phyloP scores from a whole-genome alignment of 176 grass and related monocot genomes.

The Carex littledalei region DNA sequence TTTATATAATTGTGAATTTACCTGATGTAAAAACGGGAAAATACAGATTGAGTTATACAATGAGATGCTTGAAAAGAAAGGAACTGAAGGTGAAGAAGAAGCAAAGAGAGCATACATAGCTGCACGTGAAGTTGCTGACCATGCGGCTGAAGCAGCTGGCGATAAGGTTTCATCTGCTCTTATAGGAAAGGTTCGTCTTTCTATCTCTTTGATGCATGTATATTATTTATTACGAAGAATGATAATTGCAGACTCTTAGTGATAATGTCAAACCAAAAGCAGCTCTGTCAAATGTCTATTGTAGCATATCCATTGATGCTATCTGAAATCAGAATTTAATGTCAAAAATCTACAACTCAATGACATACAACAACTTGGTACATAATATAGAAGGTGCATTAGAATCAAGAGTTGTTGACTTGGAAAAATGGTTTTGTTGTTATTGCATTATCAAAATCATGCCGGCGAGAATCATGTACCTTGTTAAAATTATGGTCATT shows the following conservation, averaged over 20 bases:
- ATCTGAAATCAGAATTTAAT: background rate
- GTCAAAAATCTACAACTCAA: background rate
- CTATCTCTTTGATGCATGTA: background rate
- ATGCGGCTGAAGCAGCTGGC: constrained; percentile 57
- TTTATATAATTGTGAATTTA: constrained; percentile 1
- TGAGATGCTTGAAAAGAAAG: constrained; percentile 69
- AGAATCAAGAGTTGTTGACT: background rate
- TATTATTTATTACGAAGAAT: background rate
- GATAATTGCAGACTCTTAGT: background rate
- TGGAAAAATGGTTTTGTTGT: background rate
- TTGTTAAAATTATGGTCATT: background rate
- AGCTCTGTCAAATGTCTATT: background rate
- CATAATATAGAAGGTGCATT: background rate
- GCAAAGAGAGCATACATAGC: constrained; percentile 81
- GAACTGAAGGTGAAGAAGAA: constrained; percentile 87
- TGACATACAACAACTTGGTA: background rate
- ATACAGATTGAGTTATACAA: constrained; percentile 94
- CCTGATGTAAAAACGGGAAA: constrained; percentile 5
- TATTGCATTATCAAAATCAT: background rate
- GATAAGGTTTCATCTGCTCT: constrained; percentile 77
- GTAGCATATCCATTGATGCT: background rate
- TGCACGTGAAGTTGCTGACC: constrained; percentile 66
- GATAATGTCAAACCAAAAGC: background rate
- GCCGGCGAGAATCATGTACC: background rate
- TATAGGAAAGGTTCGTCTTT: constrained; percentile 67